Conservation (phyloP, 371 early-diverging fungal species). For the Mortierella sp. region DNA sequence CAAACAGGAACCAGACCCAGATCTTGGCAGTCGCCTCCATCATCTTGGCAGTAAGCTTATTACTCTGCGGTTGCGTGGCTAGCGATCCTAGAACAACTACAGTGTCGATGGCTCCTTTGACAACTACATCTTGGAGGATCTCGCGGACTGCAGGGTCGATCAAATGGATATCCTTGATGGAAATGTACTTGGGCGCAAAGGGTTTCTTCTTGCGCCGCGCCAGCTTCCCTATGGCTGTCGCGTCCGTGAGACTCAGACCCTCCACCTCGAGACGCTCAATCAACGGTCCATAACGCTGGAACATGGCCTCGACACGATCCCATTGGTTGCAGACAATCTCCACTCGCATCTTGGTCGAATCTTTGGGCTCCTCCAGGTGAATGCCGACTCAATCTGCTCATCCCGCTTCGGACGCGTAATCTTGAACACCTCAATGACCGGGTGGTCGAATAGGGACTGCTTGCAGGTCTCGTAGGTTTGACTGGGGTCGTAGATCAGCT, state of each 20-base stretch:
- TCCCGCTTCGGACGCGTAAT: neutral
- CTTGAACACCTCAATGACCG: neutral
- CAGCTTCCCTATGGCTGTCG: too few species aligned
- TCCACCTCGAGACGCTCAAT: too few species aligned
- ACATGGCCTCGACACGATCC: neutral
- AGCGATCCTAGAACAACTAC: too few species aligned
- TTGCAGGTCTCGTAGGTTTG: neutral
- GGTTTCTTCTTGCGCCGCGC: too few species aligned
- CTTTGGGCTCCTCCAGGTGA: neutral
- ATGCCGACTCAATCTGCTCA: neutral
- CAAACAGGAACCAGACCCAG: neutral
- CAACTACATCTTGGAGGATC: too few species aligned
- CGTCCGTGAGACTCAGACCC: too few species aligned
- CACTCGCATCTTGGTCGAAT: neutral
- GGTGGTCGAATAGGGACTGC: neutral
- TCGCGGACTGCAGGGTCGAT: too few species aligned
- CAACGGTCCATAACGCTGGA: neutral
- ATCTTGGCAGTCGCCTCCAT: neutral
- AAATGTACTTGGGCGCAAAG: too few species aligned
- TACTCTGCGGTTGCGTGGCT: neutral
- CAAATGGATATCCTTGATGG: too few species aligned
- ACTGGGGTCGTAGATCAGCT: neutral
- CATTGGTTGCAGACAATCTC: neutral
- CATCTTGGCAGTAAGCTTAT: neutral
- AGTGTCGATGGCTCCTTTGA: too few species aligned